A percentile compares a stretch with the other conserved stretches of the same genome.
phyloP scores from a whole-genome alignment of 192 early-diverging fungal species.

The Backusella circina region DNA sequence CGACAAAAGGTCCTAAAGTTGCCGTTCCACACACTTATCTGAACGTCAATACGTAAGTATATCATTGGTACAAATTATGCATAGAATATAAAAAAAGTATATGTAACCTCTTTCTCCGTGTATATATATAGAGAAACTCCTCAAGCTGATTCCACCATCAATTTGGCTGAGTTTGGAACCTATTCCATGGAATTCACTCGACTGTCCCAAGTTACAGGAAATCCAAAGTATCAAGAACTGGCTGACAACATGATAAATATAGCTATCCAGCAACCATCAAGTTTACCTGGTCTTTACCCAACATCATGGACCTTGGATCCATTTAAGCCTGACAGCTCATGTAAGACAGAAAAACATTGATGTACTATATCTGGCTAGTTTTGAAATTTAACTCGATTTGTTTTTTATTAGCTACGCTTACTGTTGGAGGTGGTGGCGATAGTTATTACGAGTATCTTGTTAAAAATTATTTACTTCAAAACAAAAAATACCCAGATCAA shows the following conservation, averaged over 20 bases:
- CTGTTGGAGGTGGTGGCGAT: slow-evolving; percentile 42
- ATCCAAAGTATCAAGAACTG: slow-evolving; percentile 55
- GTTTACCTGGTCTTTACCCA: slow-evolving; percentile 54
- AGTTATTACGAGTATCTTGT: slow-evolving; percentile 59
- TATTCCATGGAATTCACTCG: slow-evolving; percentile 81
- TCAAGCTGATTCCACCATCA: slow-evolving; percentile 2
- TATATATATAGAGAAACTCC: slow-evolving; percentile 9
- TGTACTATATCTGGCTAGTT: not conserved
- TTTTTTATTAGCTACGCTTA: slow-evolving; percentile 23
- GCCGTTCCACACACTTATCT: slow-evolving; percentile 60
- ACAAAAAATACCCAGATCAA: slow-evolving; percentile 18
- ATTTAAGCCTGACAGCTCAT: slow-evolving; percentile 4
- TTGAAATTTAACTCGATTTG: not conserved
- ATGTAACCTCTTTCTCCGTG: not conserved
- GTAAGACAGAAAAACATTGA: not conserved
- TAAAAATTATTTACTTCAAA: slow-evolving; percentile 44
- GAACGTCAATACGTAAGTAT: slow-evolving; percentile 41
- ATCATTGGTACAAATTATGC: not conserved
- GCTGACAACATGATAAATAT: slow-evolving; percentile 46
- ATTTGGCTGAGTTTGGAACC: slow-evolving; percentile 67
- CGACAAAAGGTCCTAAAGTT: slow-evolving; percentile 29
- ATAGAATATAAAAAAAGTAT: not conserved
- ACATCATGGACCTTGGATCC: slow-evolving; percentile 38
- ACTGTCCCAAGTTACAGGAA: slow-evolving; percentile 68
- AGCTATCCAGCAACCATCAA: slow-evolving; percentile 36